Base-by-base conservation (phyloP, 2,329 filamentous ascomycete genomes). In the Sarocladium brachiariae region DNA sequence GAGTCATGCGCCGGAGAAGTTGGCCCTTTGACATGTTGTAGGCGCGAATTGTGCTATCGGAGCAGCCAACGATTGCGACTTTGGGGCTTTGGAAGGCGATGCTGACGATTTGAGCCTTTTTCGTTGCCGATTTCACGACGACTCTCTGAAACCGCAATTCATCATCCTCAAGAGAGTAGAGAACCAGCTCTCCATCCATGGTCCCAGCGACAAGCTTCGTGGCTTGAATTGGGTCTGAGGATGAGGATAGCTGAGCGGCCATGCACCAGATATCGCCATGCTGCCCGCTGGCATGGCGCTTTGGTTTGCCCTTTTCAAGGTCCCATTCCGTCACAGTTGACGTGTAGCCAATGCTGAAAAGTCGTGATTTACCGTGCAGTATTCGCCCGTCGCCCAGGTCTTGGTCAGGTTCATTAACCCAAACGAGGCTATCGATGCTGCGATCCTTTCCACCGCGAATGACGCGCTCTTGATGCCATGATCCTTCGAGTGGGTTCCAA, bases 261-360 rank as follows among this genome's bases (percentile, higher is more conserved):
- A 99, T 80, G 69, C 92, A 97, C 93, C 93, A 99, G 54, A 97
- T 92, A 62, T 96, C 91, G 57, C 90, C 91, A 67, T 95, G 89
- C 67, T 95, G 95, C 41, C 92, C 93, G 60, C 87, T 90, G 16
- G 89, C 89, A 66, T 95, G 87, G 53, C 86, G 81, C 69, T 86
- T 80, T 10, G 90, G 87, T 51, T 81, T 76, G 13, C 88, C 89
- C 55, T 83, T 86, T 57, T 83, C 81, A 21, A 99, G 74, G 70
- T 97, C 87, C 93, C 93, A 99, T 68, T 99, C 93, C 0, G 91
- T 96, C 43, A 99, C 83, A 21, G 86, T 87, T 49, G 87, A 89
- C 18, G 91, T 95, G 65, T 93, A 95, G 52, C 92, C 92, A 63
- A 96, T 95, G 68, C 92, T 97, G 73, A 99, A 99, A 37, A 99